Evolutionary conservation across 192 early-diverging fungal species (phyloP).

Genomic region (Dispira parvispora): DNA sequence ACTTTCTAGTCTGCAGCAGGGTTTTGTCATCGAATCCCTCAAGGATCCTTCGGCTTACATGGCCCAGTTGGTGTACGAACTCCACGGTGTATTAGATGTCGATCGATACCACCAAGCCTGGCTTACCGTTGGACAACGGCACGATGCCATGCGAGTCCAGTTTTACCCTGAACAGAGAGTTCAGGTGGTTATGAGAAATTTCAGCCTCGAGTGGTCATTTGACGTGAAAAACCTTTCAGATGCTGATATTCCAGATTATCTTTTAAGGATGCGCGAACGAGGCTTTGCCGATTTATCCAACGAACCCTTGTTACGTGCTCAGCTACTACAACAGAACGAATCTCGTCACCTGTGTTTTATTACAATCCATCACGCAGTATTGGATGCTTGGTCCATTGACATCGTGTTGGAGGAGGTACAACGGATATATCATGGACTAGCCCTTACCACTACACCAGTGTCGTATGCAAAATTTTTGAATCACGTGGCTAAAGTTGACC

Average conservation of each 20-base stretch:
- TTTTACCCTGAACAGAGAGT: too few species aligned
- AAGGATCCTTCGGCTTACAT: slow-evolving; percentile 7
- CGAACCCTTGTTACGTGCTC: not conserved
- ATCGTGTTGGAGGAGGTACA: not conserved
- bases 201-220: too few species aligned
- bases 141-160: not conserved
- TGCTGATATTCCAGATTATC: too few species aligned
- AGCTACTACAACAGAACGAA: not conserved
- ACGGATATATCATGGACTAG: not conserved
- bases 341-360: not conserved
- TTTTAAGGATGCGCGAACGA: too few species aligned
- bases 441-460: too few species aligned
- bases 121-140: not conserved
- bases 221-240: too few species aligned
- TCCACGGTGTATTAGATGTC: not conserved
- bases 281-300: not conserved
- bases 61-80: not conserved
- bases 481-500: too few species aligned
- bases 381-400: not conserved
- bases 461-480: too few species aligned
- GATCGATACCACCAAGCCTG: not conserved
- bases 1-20: not conserved
- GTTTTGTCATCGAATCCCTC: slow-evolving; percentile 7
- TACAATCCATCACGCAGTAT: not conserved
- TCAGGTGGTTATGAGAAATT: too few species aligned